phyloP scores from a whole-genome alignment of 768 basidiomycete genomes.

The Melanogaster broomeanus region DNA sequence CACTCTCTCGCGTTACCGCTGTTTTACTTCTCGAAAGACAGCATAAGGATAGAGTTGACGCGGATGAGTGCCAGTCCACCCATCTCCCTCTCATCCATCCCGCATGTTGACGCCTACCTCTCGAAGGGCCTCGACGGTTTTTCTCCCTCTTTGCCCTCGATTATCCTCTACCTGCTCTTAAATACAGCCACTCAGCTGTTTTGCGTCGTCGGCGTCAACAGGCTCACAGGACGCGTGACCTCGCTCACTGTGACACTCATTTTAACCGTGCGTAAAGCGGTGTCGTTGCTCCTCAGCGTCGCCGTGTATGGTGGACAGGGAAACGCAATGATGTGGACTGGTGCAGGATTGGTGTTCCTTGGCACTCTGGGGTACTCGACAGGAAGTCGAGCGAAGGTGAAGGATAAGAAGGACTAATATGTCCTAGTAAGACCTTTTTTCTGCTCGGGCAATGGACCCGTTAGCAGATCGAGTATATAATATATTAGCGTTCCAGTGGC shows the following conservation, averaged over 20 bases:
- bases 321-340: conserved; percentile 60
- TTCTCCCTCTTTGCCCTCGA: conserved; percentile 50
- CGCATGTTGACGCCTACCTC: conserved; percentile 4
- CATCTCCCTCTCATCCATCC: conserved; percentile 11
- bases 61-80: conserved; percentile 11
- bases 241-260: conserved; percentile 79
- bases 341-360: conserved; percentile 65
- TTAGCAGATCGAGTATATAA: not conserved
- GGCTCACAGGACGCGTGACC: conserved; percentile 75
- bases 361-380: conserved; percentile 72
- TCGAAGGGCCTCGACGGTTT: conserved; percentile 24
- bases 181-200: conserved; percentile 85
- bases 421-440: not conserved
- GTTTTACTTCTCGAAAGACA: conserved; percentile 62
- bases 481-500: too few relatives aligned
- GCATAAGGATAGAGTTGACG: conserved; percentile 38
- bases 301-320: conserved; percentile 43
- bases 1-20: conserved; percentile 80
- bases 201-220: conserved; percentile 86
- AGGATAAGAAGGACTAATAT: conserved; percentile 27
- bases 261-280: conserved; percentile 79
- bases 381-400: conserved; percentile 10
- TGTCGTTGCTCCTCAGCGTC: conserved; percentile 74
- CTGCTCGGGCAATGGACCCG: not conserved
- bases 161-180: conserved; percentile 62